Evolutionary conservation across 306 rosid species (phyloP).

Genomic region (Lathyrus aphaca): DNA sequence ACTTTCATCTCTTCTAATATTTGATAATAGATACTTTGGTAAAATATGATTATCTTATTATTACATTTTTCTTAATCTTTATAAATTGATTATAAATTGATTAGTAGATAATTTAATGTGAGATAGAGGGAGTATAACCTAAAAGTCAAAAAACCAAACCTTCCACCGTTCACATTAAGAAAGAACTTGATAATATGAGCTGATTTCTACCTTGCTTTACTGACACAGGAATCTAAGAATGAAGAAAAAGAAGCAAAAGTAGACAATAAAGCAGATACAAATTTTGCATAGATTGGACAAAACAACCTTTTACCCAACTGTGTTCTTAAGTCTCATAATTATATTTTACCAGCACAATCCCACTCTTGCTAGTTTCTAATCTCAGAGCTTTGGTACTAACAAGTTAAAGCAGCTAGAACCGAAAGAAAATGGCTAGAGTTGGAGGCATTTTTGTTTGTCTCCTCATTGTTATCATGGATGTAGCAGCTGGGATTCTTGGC

Average conservation of each 20-base stretch:
- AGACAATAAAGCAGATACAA: conserved; percentile 45
- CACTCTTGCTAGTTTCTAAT: conserved; percentile 35
- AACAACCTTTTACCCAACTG: conserved; percentile 49
- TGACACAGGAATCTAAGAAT: conserved; percentile 65
- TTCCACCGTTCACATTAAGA: conserved; percentile 17
- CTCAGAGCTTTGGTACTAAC: conserved; percentile 19
- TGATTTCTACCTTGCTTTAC: conserved; percentile 69
- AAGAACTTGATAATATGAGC: conserved; percentile 43
- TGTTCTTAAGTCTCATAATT: conserved; percentile 22
- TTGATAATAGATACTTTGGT: too few species aligned
- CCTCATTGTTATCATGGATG: conserved; percentile 69
- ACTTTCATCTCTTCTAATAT: too few species aligned
- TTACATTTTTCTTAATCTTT: too few species aligned
- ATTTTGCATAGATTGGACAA: conserved; percentile 48
- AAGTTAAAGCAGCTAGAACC: conserved; percentile 8
- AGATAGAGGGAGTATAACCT: too few species aligned
- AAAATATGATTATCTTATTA: too few species aligned
- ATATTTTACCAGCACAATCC: not conserved
- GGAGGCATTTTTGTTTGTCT: conserved; percentile 69
- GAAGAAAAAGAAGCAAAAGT: conserved; percentile 39
- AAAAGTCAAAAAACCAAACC: conserved; percentile 34
- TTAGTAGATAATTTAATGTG: too few species aligned
- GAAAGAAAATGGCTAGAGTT: conserved; percentile 55
- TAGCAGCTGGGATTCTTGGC: conserved; percentile 89
- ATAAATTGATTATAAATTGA: too few species aligned